A percentile compares a stretch with the other conserved stretches of the same genome.
Conservation (phyloP, 169 alveolate genomes). For the Eimeria maxima region DNA sequence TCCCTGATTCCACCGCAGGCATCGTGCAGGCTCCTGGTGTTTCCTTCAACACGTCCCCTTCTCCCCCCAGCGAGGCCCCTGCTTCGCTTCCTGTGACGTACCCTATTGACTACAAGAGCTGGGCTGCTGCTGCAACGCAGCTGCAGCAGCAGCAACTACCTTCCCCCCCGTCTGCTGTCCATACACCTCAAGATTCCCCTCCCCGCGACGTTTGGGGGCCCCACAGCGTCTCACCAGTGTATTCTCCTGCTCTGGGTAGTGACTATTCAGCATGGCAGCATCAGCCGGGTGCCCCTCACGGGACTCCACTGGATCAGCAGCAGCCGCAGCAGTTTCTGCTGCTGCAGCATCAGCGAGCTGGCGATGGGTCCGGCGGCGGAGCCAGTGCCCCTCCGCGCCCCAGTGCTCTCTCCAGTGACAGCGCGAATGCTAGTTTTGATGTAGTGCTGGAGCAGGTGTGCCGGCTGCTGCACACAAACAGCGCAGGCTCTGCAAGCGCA, state of each 20-base stretch:
- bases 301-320: neutral
- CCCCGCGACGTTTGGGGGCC: conserved; percentile 61
- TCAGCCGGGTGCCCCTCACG: conserved; percentile 11
- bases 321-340: conserved; percentile 49
- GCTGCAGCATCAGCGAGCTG: conserved; percentile 35
- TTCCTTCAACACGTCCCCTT: neutral
- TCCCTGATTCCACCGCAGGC: neutral
- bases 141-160: conserved; percentile 48
- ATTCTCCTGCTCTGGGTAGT: conserved; percentile 43
- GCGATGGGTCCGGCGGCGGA: neutral
- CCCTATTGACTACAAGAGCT: conserved; percentile 37
- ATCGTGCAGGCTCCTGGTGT: conserved; percentile 17
- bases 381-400: neutral
- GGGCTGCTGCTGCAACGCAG: conserved; percentile 52
- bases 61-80: neutral
- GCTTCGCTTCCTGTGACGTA: conserved; percentile 8
- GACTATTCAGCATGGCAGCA: conserved; percentile 49
- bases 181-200: conserved; percentile 65
- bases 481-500: neutral
- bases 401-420: conserved; percentile 41
- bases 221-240: conserved; percentile 17
- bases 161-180: conserved; percentile 63
- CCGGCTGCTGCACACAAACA: conserved; percentile 4
- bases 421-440: conserved; percentile 33
- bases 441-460: conserved; percentile 36